Percentiles rank a stretch among this genome's conserved stretches.
These are phyloP conservation scores for Aphanomyces cochlioides DNA, from an alignment of 352 stramenopile species.

Conservation along the genomic window DNA sequence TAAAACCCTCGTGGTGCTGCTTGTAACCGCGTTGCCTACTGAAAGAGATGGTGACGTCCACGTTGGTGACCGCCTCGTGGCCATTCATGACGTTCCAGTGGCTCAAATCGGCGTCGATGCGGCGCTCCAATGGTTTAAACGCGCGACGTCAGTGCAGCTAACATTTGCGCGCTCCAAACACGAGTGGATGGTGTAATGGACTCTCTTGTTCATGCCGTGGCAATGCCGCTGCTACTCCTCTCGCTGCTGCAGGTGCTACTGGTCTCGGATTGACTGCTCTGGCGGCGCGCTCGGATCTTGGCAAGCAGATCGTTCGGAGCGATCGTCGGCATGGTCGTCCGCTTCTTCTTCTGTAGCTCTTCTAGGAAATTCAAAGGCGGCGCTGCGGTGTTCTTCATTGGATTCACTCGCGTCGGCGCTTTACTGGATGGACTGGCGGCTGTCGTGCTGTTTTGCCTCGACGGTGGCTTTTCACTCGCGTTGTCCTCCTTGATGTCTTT, in stretches of 20 bases:
- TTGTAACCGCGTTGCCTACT: constrained; percentile 64
- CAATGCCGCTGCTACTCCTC: too few relatives aligned
- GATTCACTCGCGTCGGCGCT: not conserved
- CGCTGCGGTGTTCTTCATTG: constrained; percentile 7
- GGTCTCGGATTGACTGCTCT: not conserved
- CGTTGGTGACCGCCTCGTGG: constrained; percentile 69
- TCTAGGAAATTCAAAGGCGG: constrained; percentile 30
- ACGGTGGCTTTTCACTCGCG: constrained; percentile 36
- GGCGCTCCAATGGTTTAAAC: not conserved
- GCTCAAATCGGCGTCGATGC: constrained; percentile 16
- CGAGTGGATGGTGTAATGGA: constrained; percentile 7
- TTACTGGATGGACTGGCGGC: not conserved
- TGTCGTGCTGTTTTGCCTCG: too few relatives aligned
- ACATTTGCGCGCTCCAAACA: not conserved
- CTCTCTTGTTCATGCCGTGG: not conserved
- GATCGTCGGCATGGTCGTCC: not conserved
- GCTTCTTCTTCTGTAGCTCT: constrained; percentile 22
- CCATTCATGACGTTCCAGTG: constrained; percentile 58
- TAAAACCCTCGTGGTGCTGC: not conserved
- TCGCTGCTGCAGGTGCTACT: too few relatives aligned
- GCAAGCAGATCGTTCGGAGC: constrained; percentile 47
- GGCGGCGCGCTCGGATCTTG: constrained; percentile 56
- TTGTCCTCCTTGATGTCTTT: constrained; percentile 33
- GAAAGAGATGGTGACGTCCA: constrained; percentile 57
- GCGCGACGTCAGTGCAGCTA: not conserved